phyloP scores from a whole-genome alignment of 1,139 yeast genomes.

The Pichia sp. region DNA sequence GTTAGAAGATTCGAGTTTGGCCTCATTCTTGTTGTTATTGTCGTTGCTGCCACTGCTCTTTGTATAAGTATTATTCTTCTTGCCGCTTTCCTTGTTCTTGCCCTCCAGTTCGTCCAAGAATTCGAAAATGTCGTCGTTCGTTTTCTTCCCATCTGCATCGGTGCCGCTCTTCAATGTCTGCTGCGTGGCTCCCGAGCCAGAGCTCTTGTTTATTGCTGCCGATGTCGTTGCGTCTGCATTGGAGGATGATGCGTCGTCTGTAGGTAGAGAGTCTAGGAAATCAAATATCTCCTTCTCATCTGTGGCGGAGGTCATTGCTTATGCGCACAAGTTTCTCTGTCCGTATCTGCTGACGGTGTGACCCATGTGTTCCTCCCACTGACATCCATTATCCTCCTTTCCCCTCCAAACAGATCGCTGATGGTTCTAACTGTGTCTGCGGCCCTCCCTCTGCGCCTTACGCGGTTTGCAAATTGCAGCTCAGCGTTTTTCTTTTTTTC shows the following conservation, averaged over 20 bases:
- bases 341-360: neutral
- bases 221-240: slow-evolving; percentile 33
- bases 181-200: too few species aligned
- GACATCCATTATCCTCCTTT: neutral
- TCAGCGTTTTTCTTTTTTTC: neutral
- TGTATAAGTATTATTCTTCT: neutral
- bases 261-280: slow-evolving; percentile 80
- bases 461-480: neutral
- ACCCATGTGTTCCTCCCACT: too few species aligned
- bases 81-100: slow-evolving; percentile 7
- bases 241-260: slow-evolving; percentile 1
- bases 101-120: slow-evolving; percentile 74
- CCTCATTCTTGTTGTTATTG: neutral
- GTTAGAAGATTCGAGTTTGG: neutral
- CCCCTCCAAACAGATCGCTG: too few species aligned
- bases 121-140: slow-evolving; percentile 71
- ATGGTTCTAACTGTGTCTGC: too few species aligned
- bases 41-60: neutral
- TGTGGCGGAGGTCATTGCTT: slow-evolving; percentile 23
- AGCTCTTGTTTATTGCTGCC: neutral
- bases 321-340: neutral
- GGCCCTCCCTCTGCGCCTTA: neutral
- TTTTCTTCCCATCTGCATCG: neutral
- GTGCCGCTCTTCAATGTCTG: neutral
- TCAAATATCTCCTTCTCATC: slow-evolving; percentile 83